Conservation (phyloP, 2,329 filamentous ascomycete genomes). For the Phaeosphaeria sp. region DNA sequence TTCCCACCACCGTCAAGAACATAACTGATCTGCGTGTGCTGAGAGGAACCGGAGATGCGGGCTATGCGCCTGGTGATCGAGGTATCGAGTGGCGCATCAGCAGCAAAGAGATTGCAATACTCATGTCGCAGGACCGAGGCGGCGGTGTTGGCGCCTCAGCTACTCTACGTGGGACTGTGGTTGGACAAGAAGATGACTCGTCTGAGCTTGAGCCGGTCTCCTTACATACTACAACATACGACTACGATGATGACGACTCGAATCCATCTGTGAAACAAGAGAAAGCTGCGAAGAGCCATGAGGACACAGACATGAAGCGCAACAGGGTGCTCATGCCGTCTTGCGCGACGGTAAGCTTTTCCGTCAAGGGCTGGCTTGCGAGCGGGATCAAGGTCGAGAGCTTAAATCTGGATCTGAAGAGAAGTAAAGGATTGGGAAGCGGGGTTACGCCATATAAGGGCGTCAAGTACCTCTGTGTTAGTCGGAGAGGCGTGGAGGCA, state of each 20-base stretch:
- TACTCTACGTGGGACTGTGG: constrained; percentile 79
- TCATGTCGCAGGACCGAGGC: constrained; percentile 46
- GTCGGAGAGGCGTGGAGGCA: constrained; percentile 60
- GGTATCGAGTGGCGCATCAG: constrained; percentile 83
- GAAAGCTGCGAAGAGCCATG: background rate
- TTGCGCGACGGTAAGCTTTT: constrained; percentile 55
- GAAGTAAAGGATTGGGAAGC: constrained; percentile 84
- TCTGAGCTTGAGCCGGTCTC: constrained; percentile 30
- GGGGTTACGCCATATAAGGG: constrained; percentile 95
- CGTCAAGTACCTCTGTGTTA: constrained; percentile 91
- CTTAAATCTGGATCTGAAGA: constrained; percentile 71
- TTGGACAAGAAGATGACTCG: constrained; percentile 63
- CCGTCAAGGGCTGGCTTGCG: constrained; percentile 68
- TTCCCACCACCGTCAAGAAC: constrained; percentile 80
- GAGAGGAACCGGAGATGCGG: constrained; percentile 80
- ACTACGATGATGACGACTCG: constrained; percentile 35
- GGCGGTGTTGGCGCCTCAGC: constrained; percentile 69
- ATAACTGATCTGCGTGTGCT: constrained; percentile 81
- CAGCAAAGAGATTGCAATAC: constrained; percentile 71
- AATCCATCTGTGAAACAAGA: background rate
- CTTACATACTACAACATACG: constrained; percentile 31
- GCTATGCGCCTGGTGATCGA: constrained; percentile 75
- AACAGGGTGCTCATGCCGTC: constrained; percentile 57
- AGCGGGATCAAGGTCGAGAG: constrained; percentile 70
- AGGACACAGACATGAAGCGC: constrained; percentile 62